Evolutionary conservation across 352 stramenopile genomes (phyloP), one percentile per base, ranked within the genome.

Genomic region (Globisporangium irregulare): DNA sequence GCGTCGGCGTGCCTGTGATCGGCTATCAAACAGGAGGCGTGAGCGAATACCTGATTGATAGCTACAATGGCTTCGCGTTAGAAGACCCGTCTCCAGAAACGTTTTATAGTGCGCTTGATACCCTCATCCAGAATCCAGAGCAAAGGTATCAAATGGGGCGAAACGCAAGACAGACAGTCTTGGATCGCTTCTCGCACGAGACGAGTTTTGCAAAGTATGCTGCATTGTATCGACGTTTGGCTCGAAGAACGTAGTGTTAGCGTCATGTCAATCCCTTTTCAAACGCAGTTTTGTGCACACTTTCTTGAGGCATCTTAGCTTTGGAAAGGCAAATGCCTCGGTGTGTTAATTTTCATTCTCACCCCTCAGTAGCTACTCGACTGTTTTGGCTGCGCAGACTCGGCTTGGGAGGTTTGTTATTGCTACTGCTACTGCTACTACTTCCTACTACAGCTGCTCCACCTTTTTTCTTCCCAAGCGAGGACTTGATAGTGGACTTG

Each of bases 1-100:
- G 80, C 51, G 73, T 76, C 50, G 80, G 77, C 0, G 9, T 89
- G 0, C 82, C 80, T 10, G 71, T 88, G 20, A 76, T 90, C 18
- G 77, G 73, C 25, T 90, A 87, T n/a, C 71, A 75, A 4, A 77
- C 72, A 0, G 76, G 66, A 6, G 82, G 82, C 18, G 74, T 79
- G 0, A 64, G 67, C 7, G 82, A 89, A 48, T 90, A 81, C 60
- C 63, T 90, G 12, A 59, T 77, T 5, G 62, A 90, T 57, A 61
- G 56, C 7, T 62, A 76, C 25, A 90, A 90, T 50, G 78, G 82
- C 9, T 27, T 87, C 22, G 67, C 70, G 3, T 71, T 88, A 10
- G 51, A 56, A 3, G 74, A 81, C 25, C 36, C 78, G 54, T 82
- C 74, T 20, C 51, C 78, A 0, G 51, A 62, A 29, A 62, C 61